These are phyloP conservation scores for Fraxinus nigra DNA, from an alignment of 305 asterid genomes.

Conservation along the genomic window DNA sequence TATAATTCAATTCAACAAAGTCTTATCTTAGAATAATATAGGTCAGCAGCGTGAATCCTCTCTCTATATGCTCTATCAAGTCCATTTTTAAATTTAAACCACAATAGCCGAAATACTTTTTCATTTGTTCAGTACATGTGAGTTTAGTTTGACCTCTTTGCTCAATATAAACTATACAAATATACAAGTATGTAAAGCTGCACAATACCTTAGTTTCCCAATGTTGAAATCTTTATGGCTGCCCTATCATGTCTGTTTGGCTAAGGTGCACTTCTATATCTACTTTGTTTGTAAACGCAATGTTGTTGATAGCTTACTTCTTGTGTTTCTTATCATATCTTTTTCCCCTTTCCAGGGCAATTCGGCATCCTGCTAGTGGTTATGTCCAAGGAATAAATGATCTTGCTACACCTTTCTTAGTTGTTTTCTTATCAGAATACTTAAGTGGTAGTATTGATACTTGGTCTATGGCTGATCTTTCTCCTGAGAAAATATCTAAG, in stretches of 20 bases:
- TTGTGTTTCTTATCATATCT: constrained; percentile 6
- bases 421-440: constrained; percentile 88
- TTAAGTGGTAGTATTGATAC: constrained; percentile 71
- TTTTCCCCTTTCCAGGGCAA: constrained; percentile 63
- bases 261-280: neutral
- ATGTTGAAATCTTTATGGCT: neutral
- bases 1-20: neutral
- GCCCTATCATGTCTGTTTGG: neutral
- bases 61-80: neutral
- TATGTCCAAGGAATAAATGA: constrained; percentile 98
- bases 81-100: neutral
- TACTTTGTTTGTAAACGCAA: neutral
- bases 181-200: neutral
- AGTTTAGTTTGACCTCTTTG: neutral
- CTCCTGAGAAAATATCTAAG: constrained; percentile 58
- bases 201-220: neutral
- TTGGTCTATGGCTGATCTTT: constrained; percentile 71
- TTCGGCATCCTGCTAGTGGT: constrained; percentile 99
- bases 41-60: neutral
- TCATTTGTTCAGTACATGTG: neutral
- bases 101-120: neutral
- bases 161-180: neutral
- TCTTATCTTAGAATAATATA: neutral
- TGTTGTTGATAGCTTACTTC: neutral
- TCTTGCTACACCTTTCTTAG: constrained; percentile 93